These are phyloP conservation scores for Gliomastix tumulicola DNA, from an alignment of 2,329 filamentous ascomycete species.

Conservation along the genomic window DNA sequence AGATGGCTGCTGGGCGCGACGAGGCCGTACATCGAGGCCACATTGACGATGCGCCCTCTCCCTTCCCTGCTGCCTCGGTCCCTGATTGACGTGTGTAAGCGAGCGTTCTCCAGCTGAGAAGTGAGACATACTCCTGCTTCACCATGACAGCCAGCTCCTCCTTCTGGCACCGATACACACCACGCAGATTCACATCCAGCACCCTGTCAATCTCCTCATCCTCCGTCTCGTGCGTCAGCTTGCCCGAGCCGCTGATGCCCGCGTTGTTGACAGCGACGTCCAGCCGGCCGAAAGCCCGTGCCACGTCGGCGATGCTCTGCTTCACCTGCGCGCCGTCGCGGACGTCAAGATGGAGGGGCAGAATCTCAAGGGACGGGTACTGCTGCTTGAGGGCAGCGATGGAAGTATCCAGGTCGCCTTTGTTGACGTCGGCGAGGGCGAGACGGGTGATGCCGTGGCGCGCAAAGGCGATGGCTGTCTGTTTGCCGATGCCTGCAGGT, in stretches of 20 bases:
- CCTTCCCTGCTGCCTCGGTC: slow-evolving; percentile 28
- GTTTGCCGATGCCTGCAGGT: slow-evolving; percentile 37
- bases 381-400: slow-evolving; percentile 21
- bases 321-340: slow-evolving; percentile 32
- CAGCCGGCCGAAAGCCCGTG: slow-evolving; percentile 40
- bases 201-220: slow-evolving; percentile 42
- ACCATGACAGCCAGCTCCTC: slow-evolving; percentile 45
- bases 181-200: slow-evolving; percentile 45
- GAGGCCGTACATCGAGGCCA: slow-evolving; percentile 43
- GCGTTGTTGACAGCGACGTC: slow-evolving; percentile 51
- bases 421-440: slow-evolving; percentile 37
- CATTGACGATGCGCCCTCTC: slow-evolving; percentile 47
- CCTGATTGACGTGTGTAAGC: slow-evolving; percentile 6
- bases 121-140: slow-evolving; percentile 33
- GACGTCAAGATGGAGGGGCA: slow-evolving; percentile 37
- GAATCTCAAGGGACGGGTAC: slow-evolving; percentile 31
- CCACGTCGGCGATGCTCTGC: slow-evolving; percentile 29
- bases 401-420: slow-evolving; percentile 19
- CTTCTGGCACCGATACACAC: slow-evolving; percentile 49
- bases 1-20: slow-evolving; percentile 26
- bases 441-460: slow-evolving; percentile 37
- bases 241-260: slow-evolving; percentile 35
- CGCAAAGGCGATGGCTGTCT: slow-evolving; percentile 38
- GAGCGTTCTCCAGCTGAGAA: too few relatives aligned
- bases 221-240: slow-evolving; percentile 34